Base-by-base conservation (phyloP, 257 asterid genomes). In the Verbena officinalis region DNA sequence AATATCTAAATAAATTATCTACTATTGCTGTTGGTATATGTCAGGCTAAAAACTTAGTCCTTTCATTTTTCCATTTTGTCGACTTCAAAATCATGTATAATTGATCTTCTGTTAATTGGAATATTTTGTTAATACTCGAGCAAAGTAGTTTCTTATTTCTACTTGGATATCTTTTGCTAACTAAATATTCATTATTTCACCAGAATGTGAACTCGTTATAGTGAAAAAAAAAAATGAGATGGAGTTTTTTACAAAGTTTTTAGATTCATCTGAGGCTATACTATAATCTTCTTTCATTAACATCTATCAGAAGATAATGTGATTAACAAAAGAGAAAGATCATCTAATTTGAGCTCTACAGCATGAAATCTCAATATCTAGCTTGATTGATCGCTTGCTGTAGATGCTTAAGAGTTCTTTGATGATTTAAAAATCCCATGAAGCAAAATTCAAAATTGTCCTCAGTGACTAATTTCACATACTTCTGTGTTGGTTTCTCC, bases 371-470 rank as follows among this genome's bases (percentile, higher is more conserved):
- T 54, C 66, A 36, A 36, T 36, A 55, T 40, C 70, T 52, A 34
- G 23, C 76, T 72, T 53, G 70, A 5, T 65, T 34, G 57, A 70
- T 69, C 65, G 71, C 73, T 49, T 63, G 78, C 23, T 56, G 76
- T 17, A 81, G 53, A 69, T 59, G 65, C 31, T 72, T 65, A 9
- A 73, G 53, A 9, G 82, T 75, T 30, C 60, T 80, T 15, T 39
- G 67, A 20, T 64, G 77, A 68, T 73, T 80, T 9, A 83, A 14
- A 39, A 83, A 80, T 52, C 84, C 84, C 89, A 78, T 78, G 63
- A 83, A 83, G 86, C 86, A 80, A 62, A 80, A 80, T 34, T 78
- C 86, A 34, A 61, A 80, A 53, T 75, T 62, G 17, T 80, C 89
- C 22, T 65, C 61, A 0, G 84, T 83, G 30, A 75, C 70, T 39